Conservation (phyloP, 257 asterid species). For the Rubia yunnanensis region DNA sequence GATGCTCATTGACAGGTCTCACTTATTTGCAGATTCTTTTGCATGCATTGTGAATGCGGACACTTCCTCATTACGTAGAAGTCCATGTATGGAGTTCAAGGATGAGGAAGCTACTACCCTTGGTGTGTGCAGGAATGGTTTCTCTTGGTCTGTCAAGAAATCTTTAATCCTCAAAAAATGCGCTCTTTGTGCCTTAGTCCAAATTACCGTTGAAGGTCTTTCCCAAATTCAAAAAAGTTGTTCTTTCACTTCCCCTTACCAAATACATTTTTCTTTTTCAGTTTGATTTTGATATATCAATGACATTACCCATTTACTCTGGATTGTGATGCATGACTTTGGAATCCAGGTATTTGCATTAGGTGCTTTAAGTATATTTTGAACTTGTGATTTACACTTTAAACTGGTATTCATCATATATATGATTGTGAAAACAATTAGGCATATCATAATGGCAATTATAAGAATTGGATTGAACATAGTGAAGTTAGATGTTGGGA, state of each 20-base stretch:
- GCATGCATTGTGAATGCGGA: constrained; percentile 67
- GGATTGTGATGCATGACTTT: not conserved
- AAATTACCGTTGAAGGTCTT: constrained; percentile 89
- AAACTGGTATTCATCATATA: too few species aligned
- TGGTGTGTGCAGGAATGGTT: constrained; percentile 96
- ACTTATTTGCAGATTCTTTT: constrained; percentile 69
- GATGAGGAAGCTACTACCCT: constrained; percentile 98
- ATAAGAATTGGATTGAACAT: too few species aligned
- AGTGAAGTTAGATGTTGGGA: too few species aligned
- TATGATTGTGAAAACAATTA: too few species aligned
- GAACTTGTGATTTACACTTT: not conserved
- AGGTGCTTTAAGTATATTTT: not conserved
- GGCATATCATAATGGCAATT: not conserved
- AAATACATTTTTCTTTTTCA: not conserved
- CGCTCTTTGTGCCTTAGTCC: constrained; percentile 89
- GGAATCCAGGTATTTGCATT: not conserved
- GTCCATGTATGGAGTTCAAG: constrained; percentile 92
- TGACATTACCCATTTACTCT: not conserved
- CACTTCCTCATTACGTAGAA: constrained; percentile 55
- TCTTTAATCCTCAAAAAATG: constrained; percentile 86
- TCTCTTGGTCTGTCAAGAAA: constrained; percentile 79
- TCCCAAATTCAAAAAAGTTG: constrained; percentile 79
- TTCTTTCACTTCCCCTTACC: not conserved
- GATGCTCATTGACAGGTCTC: constrained; percentile 90
- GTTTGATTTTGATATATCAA: not conserved